Evolutionary conservation across 2,329 filamentous ascomycete species (phyloP), one percentile per base, ranked within the genome.

Genomic region (Colletotrichum trifolii): DNA sequence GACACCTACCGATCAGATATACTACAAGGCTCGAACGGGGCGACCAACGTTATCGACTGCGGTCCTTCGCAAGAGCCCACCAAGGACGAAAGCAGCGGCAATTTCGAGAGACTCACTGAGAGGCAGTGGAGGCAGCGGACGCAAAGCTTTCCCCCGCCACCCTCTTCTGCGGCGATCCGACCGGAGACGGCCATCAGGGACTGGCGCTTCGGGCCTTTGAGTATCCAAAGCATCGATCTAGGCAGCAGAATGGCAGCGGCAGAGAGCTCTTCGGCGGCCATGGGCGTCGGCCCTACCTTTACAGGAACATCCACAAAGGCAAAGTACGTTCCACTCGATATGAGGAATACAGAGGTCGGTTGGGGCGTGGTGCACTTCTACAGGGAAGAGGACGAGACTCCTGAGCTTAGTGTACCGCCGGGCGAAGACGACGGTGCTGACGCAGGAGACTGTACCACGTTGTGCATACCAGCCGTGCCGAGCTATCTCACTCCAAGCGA

Each of bases 341-440:
- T 88, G 13, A 87, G 84, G 71, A 88, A 91, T 59, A 93, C 93
- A 1, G 91, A 97, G 65, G 84, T 94, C 2, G 92, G 93, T 46
- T 97, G 93, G 91, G 96, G 96, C 1, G 88, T 98, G 12, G 94
- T 99, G 2, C 96, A 97, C 76, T 85, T 99, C 35, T 99, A 97
- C 76, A 88, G 94, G 9, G 95, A 98, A 76, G 87, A 87, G 2
- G 87, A 93, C 64, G 92, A 96, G 75, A 90, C 89, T 1, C 82
- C 87, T 2, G 85, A 82, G 11, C 79, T 93, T 69, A 63, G 61
- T 13, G 62, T 62, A 67, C 65, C 68, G 42, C 73, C 68, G 5
- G 69, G 69, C 43, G 76, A 75, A 54, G 74, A 69, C 55, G 68
- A 72, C 36, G 71, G 69, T n/a, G 66, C 66, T 17, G 71, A 74